These are phyloP conservation scores for Termitomyces sp. DNA, from an alignment of 768 basidiomycete species.

Conservation along the genomic window DNA sequence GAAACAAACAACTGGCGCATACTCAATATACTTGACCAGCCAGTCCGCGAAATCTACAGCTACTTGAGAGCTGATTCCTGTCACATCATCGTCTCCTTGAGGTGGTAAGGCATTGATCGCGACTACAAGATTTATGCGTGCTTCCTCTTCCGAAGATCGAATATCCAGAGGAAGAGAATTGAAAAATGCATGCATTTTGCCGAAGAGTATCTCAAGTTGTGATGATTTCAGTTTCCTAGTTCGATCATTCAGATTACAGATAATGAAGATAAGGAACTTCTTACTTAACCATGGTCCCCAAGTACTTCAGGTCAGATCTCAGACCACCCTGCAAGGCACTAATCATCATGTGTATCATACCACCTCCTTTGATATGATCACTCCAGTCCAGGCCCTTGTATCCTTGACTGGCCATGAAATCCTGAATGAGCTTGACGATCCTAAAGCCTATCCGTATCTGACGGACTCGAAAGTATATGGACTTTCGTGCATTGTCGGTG, in stretches of 20 bases:
- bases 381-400: constrained; percentile 33
- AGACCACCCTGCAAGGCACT: constrained; percentile 38
- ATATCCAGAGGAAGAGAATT: constrained; percentile 22
- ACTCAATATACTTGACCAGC: constrained; percentile 49
- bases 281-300: constrained; percentile 46
- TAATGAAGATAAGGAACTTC: constrained; percentile 10
- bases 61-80: constrained; percentile 8
- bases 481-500: constrained; percentile 30
- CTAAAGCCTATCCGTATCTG: constrained; percentile 4
- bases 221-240: constrained; percentile 32
- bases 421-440: constrained; percentile 31
- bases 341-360: constrained; percentile 36
- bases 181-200: constrained; percentile 33
- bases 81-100: constrained; percentile 9
- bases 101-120: constrained; percentile 15
- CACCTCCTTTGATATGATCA: constrained; percentile 12
- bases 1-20: constrained; percentile 12
- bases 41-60: constrained; percentile 37
- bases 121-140: constrained; percentile 15
- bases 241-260: neutral
- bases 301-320: constrained; percentile 34
- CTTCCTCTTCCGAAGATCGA: constrained; percentile 27
- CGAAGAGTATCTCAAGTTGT: constrained; percentile 31
- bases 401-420: constrained; percentile 36
- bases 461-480: constrained; percentile 25